phyloP scores from a whole-genome alignment of 345 rosid species.

The Euphorbia peplus region DNA sequence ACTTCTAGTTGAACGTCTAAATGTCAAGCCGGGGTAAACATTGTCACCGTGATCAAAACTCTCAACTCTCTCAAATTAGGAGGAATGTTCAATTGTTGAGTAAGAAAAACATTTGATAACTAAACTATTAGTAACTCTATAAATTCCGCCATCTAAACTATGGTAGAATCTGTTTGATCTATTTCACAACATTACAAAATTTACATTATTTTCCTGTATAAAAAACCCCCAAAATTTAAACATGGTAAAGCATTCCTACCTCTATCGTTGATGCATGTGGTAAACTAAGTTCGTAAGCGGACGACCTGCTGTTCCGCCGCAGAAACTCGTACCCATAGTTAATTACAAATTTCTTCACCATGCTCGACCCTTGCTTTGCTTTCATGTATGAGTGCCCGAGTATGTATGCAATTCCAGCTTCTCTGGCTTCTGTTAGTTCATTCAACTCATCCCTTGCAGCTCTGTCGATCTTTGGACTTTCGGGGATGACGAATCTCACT shows the following conservation, averaged over 20 bases:
- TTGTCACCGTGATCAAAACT: neutral
- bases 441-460: conserved; percentile 59
- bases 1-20: too few relatives aligned
- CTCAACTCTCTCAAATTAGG: neutral
- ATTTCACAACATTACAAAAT: conserved; percentile 25
- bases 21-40: too few relatives aligned
- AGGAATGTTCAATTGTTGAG: neutral
- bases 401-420: conserved; percentile 84
- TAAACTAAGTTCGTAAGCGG: conserved; percentile 44
- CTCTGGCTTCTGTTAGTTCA: conserved; percentile 82
- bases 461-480: conserved; percentile 57
- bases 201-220: conserved; percentile 17
- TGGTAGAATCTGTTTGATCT: conserved; percentile 15
- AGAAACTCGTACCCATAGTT: conserved; percentile 75
- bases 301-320: conserved; percentile 71
- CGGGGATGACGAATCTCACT: conserved; percentile 76
- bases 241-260: conserved; percentile 87
- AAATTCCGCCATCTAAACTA: conserved; percentile 12
- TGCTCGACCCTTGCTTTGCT: conserved; percentile 76
- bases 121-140: neutral
- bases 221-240: conserved; percentile 28
- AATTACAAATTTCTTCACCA: conserved; percentile 62
- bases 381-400: conserved; percentile 76
- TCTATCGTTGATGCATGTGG: conserved; percentile 86
- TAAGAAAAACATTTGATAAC: neutral